A percentile compares a stretch with the other conserved stretches of the same genome.
These are phyloP conservation scores for Parietichytrium sp. DNA, from an alignment of 108 stramenopile species.

Conservation along the genomic window DNA sequence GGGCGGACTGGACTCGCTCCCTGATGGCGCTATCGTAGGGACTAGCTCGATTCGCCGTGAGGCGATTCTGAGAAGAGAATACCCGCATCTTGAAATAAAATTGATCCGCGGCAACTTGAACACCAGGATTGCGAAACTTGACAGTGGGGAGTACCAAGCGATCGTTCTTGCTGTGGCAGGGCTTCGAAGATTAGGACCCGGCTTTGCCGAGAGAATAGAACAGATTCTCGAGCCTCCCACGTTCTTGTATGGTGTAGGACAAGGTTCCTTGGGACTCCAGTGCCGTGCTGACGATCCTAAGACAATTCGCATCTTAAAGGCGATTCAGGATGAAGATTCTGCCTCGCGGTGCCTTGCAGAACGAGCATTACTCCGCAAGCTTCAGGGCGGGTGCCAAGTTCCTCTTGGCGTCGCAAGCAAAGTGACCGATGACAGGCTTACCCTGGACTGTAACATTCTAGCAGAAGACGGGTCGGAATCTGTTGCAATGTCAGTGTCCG, in stretches of 20 bases:
- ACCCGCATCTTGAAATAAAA: conserved; percentile 92
- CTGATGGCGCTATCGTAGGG: conserved; percentile 89
- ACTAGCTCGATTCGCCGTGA: conserved; percentile 96
- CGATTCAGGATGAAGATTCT: conserved; percentile 85
- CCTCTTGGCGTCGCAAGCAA: conserved; percentile 86
- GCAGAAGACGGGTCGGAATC: neutral
- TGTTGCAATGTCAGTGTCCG: neutral
- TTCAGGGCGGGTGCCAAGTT: conserved; percentile 99
- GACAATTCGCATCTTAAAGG: conserved; percentile 80
- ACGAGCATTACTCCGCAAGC: conserved; percentile 91
- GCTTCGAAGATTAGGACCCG: conserved; percentile 82
- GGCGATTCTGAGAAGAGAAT: conserved; percentile 86
- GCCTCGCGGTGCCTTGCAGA: conserved; percentile 95
- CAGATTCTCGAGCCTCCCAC: conserved; percentile 86
- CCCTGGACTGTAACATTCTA: neutral
- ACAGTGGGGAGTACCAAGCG: conserved; percentile 88
- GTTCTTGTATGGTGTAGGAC: conserved; percentile 98
- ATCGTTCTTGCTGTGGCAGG: conserved; percentile 97
- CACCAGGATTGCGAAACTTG: conserved; percentile 95
- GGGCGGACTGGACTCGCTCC: conserved; percentile 75
- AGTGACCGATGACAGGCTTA: neutral
- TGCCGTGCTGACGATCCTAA: conserved; percentile 75
- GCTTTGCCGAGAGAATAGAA: conserved; percentile 89
- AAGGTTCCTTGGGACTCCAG: conserved; percentile 99
- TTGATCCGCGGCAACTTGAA: conserved; percentile 99